Base-by-base conservation (phyloP, 2,329 filamentous ascomycete species). In the Cladosporium colombiae region DNA sequence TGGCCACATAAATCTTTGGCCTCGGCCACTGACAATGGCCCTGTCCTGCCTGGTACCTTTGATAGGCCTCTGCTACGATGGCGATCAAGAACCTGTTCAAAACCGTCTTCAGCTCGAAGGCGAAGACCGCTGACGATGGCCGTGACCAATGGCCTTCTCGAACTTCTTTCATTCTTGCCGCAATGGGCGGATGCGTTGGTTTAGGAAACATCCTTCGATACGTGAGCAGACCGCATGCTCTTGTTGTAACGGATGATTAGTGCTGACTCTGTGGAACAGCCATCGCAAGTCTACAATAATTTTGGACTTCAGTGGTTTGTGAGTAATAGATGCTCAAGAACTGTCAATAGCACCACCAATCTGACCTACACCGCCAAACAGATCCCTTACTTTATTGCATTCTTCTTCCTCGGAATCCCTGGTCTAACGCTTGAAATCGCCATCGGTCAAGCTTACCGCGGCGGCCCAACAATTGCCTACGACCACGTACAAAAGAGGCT, bases 241-340 rank as follows among this genome's bases (percentile, higher is more conserved):
- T 31, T 21, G 6, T 40, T 27, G 23, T 18, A n/a, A 13, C 16
- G 18, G 2, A 29, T 29, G 13, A 18, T 7, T 2, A n/a, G 16
- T n/a, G 29, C 50, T 63, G 50, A 63, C 31, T 18, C 4, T 29
- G 10, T 8, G 13, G 25, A 23, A 5, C 27, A 86, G 67, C 85
- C 85, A 1, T 86, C 84, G 0, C 82, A 85, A 50, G 81, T 86
- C 1, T 87, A 85, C 80, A 87, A 86, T 75, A 87, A 87, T 72
- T 80, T 85, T 65, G 85, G 85, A 2, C 77, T 86, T 4, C 85
- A 87, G 70, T 87, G 85, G 85, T 87, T 86, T 72, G 82, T 87
- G 21, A 55, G 52, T n/a, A 46, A 7, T 16, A 6, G 40, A 5
- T 0, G 6, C 8, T 6, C 18, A 18, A 14, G 1, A 1, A 13